Evolutionary conservation across 768 basidiomycete genomes (phyloP).

Genomic region (Austroboletus festivus): DNA sequence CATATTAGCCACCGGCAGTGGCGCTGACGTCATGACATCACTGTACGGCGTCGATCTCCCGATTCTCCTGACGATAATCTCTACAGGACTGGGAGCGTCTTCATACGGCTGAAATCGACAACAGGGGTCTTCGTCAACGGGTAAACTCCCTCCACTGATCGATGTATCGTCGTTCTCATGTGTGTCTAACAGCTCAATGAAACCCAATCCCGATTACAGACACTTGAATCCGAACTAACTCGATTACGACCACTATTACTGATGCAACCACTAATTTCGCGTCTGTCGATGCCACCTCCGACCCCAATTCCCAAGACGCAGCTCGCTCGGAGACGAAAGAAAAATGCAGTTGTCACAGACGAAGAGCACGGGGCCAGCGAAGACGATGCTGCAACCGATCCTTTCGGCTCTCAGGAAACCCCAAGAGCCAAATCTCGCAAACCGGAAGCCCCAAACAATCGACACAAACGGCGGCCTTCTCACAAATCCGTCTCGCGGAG

Average conservation of each 20-base stretch:
- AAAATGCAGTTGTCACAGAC: constrained; percentile 13
- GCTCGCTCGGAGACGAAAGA: constrained; percentile 22
- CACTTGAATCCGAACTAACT: constrained; percentile 61
- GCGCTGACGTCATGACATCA: neutral
- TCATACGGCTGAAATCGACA: constrained; percentile 56
- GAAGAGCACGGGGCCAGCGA: constrained; percentile 24
- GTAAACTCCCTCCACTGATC: constrained; percentile 33
- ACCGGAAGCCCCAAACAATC: constrained; percentile 15
- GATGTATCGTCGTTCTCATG: constrained; percentile 2
- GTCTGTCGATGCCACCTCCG: constrained; percentile 15
- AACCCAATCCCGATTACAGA: constrained; percentile 48
- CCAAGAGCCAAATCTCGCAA: constrained; percentile 22
- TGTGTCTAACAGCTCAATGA: constrained; percentile 50
- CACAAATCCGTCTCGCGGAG: constrained; percentile 30
- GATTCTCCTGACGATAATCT: constrained; percentile 13
- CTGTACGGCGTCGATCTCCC: neutral
- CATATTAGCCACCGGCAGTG: neutral
- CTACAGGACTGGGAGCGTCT: constrained; percentile 56
- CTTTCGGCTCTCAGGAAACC: constrained; percentile 17
- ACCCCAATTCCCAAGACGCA: constrained; percentile 24
- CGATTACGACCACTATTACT: constrained; percentile 67
- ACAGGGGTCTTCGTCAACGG: constrained; percentile 56
- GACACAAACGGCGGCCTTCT: constrained; percentile 25
- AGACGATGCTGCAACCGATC: constrained; percentile 24
- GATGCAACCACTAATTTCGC: constrained; percentile 50